phyloP scores from a whole-genome alignment of 331 rosid species.

The Cydonia oblonga region DNA sequence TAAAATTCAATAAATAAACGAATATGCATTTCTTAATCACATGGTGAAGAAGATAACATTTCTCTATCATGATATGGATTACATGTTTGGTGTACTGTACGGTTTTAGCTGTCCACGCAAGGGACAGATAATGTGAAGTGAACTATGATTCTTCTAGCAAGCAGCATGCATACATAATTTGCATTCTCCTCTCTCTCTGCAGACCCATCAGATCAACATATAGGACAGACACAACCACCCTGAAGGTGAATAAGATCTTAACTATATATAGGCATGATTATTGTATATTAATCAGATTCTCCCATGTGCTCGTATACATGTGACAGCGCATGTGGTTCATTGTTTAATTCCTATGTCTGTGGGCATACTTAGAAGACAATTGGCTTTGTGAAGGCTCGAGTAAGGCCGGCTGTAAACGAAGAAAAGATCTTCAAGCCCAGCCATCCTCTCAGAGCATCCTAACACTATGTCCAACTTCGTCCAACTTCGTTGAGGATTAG shows the following conservation, averaged over 20 bases:
- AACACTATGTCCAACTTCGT: too few relatives aligned
- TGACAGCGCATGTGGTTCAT: neutral
- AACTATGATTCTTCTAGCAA: neutral
- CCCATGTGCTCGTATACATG: neutral
- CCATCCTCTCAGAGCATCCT: neutral
- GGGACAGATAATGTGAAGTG: neutral
- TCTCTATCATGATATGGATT: neutral
- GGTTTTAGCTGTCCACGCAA: neutral
- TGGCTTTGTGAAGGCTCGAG: neutral
- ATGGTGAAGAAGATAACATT: too few relatives aligned
- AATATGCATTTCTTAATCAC: too few relatives aligned
- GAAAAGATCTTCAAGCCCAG: neutral
- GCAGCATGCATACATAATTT: neutral
- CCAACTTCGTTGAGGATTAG: neutral
- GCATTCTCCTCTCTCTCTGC: neutral
- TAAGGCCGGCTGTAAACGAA: neutral
- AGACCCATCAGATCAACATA: neutral
- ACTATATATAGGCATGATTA: neutral
- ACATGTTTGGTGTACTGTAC: neutral
- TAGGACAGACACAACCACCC: neutral
- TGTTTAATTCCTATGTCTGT: neutral
- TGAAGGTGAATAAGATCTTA: neutral
- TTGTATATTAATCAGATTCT: neutral
- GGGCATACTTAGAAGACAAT: neutral
- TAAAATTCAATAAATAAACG: too few relatives aligned